Evolutionary conservation across 345 rosid species (phyloP), one percentile per base, ranked within the genome.

Genomic region (Tarenaya hassleriana): DNA sequence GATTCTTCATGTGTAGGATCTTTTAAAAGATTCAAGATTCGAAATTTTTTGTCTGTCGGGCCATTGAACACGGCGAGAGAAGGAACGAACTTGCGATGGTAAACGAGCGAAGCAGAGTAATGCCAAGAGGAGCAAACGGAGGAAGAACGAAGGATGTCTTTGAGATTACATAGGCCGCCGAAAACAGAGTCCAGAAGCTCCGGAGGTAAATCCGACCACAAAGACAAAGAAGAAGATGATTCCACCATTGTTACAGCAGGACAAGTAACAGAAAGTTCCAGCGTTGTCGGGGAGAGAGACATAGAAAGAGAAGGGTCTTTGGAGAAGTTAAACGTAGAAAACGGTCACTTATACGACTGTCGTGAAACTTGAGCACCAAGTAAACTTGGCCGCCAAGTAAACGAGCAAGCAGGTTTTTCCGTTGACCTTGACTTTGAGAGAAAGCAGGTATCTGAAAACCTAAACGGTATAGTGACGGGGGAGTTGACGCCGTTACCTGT

Each of bases 81-180:
- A 21, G 68, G 56, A 56, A 41, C 16, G 12, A 63, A 63, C 46
- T 56, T 63, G 39, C 50, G 10, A n/a, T 8, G 41, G 32, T 55
- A 63, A 4, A 48, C 45, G 10, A 39, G 21, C 0, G 33, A 41
- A 7, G 62, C 55, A 63, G 68, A 55, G 24, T 33, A 34, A 33
- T 45, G 41, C 68, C 68, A 63, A 12, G 68, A 15, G 41, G 51
- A 48, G 41, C 68, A 55, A 11, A 63, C 38, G 11, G 45, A 40
- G n/a, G 50, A 61, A 34, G 61, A 63, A 17, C 2, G 41, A 9
- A 48, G 56, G 41, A 55, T 21, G 38, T 63, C 45, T 48, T 39
- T 5, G 7, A 46, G 51, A 7, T 42, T n/a, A 13, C 27, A 10
- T 49, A 56, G 45, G 40, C 27, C 34, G 41, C 50, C 16, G 21